A percentile compares a stretch with the other conserved stretches of the same genome.
phyloP scores from a whole-genome alignment of 2,329 filamentous ascomycete species.

The Thielaviopsis ethacetica region DNA sequence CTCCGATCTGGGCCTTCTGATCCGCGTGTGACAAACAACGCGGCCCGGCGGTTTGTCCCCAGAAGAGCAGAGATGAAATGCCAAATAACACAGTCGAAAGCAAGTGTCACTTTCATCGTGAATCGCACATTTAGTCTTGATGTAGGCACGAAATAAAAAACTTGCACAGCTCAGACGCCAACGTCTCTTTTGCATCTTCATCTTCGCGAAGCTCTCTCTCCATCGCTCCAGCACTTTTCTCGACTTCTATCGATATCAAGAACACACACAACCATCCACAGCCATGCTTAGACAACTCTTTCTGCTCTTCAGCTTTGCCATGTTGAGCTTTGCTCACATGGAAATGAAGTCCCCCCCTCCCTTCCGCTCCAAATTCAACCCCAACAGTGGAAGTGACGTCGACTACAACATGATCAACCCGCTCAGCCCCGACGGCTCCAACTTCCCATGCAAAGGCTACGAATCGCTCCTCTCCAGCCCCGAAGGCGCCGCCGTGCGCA shows the following conservation, averaged over 20 bases:
- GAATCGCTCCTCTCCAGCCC: conserved; percentile 15
- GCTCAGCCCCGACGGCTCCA: conserved; percentile 32
- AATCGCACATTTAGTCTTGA: background rate
- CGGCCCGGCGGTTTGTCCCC: background rate
- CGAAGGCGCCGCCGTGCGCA: conserved; percentile 27
- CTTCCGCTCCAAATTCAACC: conserved; percentile 17
- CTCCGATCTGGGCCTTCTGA: background rate
- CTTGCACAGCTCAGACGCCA: background rate
- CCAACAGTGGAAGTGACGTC: conserved; percentile 20
- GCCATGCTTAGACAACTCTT: background rate
- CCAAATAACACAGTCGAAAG: background rate
- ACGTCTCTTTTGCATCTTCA: background rate
- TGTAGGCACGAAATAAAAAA: background rate
- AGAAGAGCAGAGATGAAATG: background rate
- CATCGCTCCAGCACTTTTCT: background rate
- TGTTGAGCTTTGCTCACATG: conserved; percentile 17
- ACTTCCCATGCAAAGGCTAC: conserved; percentile 46
- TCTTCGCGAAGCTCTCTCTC: too few species aligned
- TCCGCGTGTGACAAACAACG: background rate
- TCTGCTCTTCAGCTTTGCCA: conserved; percentile 8
- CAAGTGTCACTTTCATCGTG: background rate
- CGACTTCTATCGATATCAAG: background rate
- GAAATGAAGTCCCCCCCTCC: conserved; percentile 18
- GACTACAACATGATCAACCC: conserved; percentile 41
- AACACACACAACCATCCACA: background rate